phyloP scores from a whole-genome alignment of 306 rosid genomes.

The Prinsepia uniflora region DNA sequence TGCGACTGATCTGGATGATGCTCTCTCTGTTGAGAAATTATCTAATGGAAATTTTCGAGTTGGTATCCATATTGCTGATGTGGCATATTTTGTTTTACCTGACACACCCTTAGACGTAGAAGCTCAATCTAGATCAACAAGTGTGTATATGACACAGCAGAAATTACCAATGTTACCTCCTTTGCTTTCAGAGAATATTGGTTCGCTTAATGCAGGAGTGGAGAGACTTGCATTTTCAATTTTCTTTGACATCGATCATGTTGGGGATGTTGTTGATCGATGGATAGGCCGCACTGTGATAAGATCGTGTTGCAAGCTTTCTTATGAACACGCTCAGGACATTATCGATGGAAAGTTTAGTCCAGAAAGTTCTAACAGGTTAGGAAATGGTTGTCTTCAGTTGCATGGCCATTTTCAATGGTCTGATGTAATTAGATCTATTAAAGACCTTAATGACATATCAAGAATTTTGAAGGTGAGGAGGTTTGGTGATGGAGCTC shows the following conservation, averaged over 20 bases:
- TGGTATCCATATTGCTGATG: constrained; percentile 87
- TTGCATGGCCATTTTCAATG: constrained; percentile 62
- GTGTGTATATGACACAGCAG: constrained; percentile 56
- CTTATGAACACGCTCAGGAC: constrained; percentile 68
- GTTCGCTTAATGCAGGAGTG: constrained; percentile 82
- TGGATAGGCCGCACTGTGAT: constrained; percentile 88
- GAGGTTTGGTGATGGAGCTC: constrained; percentile 73
- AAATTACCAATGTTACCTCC: constrained; percentile 84
- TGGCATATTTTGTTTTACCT: constrained; percentile 75
- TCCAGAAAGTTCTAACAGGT: constrained; percentile 26
- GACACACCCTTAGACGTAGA: constrained; percentile 61
- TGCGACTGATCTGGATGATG: constrained; percentile 91
- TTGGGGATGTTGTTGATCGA: constrained; percentile 59
- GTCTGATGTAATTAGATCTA: constrained; percentile 57
- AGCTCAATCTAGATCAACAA: constrained; percentile 71
- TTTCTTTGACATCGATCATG: constrained; percentile 51
- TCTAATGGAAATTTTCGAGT: constrained; percentile 66
- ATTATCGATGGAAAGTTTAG: constrained; percentile 52
- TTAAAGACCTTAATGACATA: constrained; percentile 53
- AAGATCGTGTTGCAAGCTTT: constrained; percentile 85
- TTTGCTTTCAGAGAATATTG: constrained; percentile 56
- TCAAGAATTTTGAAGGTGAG: constrained; percentile 52
- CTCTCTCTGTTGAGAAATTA: constrained; percentile 69
- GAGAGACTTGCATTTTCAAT: constrained; percentile 80
- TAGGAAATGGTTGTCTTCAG: constrained; percentile 37